Percentiles rank a stretch among this genome's conserved stretches.
Conservation (phyloP, 2,329 filamentous ascomycete species). For the Atkinsonella hypoxylon region DNA sequence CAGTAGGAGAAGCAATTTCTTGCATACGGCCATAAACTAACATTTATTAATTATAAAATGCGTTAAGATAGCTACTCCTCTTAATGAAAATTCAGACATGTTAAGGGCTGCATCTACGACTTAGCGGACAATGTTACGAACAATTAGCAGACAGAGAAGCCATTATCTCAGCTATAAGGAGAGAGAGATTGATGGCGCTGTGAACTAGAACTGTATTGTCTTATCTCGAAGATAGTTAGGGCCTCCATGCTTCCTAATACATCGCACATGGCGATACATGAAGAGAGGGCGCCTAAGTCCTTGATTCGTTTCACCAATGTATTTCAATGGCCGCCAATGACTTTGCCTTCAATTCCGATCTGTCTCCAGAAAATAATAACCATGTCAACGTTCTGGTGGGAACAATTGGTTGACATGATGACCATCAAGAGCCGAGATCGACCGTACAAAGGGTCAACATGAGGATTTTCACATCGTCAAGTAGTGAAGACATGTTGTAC, state of each 20-base stretch:
- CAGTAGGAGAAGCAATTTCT: slow-evolving; percentile 40
- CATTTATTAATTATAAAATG: rapidly evolving
- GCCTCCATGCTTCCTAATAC: slow-evolving; percentile 40
- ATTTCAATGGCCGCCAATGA: slow-evolving; percentile 42
- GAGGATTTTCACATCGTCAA: no score
- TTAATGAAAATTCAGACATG: slow-evolving; percentile 24
- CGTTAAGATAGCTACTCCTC: slow-evolving; percentile 25
- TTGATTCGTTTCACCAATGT: slow-evolving; percentile 44
- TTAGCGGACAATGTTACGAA: slow-evolving; percentile 41
- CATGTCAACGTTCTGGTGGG: no score
- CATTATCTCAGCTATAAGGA: slow-evolving; percentile 41
- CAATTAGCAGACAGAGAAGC: slow-evolving; percentile 37
- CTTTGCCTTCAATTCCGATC: slow-evolving; percentile 22
- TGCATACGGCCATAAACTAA: slow-evolving; percentile 43
- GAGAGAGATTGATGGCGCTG: slow-evolving; percentile 41
- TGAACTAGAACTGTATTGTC: slow-evolving; percentile 40
- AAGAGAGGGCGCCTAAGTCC: slow-evolving; percentile 39
- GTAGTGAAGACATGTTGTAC: no score
- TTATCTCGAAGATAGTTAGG: slow-evolving; percentile 22
- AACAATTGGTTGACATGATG: no score
- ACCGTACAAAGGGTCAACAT: no score
- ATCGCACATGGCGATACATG: slow-evolving; percentile 45
- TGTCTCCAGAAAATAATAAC: no score
- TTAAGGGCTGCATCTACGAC: slow-evolving; percentile 31
- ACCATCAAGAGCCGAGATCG: no score